These are phyloP conservation scores for Mrakia frigida DNA, from an alignment of 768 basidiomycete genomes.

Conservation along the genomic window DNA sequence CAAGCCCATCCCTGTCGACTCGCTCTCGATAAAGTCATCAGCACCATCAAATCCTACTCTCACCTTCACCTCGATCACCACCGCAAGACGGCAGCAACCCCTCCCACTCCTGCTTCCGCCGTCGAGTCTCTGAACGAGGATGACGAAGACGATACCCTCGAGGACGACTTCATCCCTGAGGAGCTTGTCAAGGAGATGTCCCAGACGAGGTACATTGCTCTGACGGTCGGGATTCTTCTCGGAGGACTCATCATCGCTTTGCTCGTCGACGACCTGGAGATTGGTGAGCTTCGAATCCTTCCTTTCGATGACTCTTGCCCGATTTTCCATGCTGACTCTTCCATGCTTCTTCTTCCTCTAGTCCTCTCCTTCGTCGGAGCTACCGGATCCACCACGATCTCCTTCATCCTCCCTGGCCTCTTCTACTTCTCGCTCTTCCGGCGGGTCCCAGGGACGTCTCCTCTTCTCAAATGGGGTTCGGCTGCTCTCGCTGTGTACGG, in stretches of 20 bases:
- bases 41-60: constrained; percentile 38
- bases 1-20: constrained; percentile 92
- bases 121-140: constrained; percentile 6
- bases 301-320: neutral
- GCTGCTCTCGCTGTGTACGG: constrained; percentile 72
- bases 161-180: neutral
- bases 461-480: constrained; percentile 56
- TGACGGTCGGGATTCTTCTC: constrained; percentile 53
- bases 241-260: constrained; percentile 36
- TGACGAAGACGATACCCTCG: constrained; percentile 47
- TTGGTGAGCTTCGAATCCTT: constrained; percentile 52
- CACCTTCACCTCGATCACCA: neutral
- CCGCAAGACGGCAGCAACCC: neutral
- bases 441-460: constrained; percentile 55
- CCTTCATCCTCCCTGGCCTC: constrained; percentile 84
- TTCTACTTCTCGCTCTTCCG: constrained; percentile 87
- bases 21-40: constrained; percentile 83
- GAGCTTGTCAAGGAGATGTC: constrained; percentile 58
- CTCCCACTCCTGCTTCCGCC: neutral
- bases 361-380: constrained; percentile 95
- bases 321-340: neutral
- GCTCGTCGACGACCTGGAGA: constrained; percentile 65
- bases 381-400: constrained; percentile 93
- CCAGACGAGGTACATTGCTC: constrained; percentile 58
- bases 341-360: constrained; percentile 39